Conservation (phyloP, 2,329 filamentous ascomycete species). For the Nemania sp. region DNA sequence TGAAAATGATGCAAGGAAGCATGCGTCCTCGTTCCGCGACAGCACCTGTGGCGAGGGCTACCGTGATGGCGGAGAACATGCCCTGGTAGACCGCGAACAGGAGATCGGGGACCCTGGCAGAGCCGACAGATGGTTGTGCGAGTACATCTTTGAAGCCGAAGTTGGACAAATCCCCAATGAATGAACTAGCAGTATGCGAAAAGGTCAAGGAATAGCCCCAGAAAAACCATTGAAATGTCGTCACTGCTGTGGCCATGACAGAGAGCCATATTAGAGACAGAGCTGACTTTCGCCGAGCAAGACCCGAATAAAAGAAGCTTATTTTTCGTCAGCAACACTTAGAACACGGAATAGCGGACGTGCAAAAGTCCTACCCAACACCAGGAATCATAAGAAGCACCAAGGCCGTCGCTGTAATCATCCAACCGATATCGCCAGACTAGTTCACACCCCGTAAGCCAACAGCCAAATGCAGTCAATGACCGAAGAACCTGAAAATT, state of each 20-base stretch:
- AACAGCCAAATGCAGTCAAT: conserved; percentile 30
- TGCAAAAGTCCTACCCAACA: conserved; percentile 62
- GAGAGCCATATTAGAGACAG: conserved; percentile 90
- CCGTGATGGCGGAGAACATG: conserved; percentile 86
- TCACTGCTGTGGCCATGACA: conserved; percentile 81
- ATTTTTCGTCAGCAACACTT: conserved; percentile 14
- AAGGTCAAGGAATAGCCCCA: conserved; percentile 86
- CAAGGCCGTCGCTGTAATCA: conserved; percentile 78
- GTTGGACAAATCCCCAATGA: conserved; percentile 78
- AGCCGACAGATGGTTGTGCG: conserved; percentile 74
- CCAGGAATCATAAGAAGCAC: conserved; percentile 93
- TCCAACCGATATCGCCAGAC: conserved; percentile 84
- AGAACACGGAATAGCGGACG: neutral
- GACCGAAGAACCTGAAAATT: neutral
- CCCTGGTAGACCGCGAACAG: conserved; percentile 85
- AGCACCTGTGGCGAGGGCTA: conserved; percentile 81
- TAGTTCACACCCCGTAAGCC: conserved; percentile 23
- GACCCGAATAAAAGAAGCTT: conserved; percentile 88
- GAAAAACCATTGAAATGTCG: conserved; percentile 93
- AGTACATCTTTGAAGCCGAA: conserved; percentile 79
- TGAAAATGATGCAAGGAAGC: conserved; percentile 86
- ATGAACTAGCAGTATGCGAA: conserved; percentile 74
- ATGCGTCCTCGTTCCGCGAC: conserved; percentile 86
- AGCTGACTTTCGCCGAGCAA: conserved; percentile 85
- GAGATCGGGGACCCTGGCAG: conserved; percentile 74